Conservation (phyloP, 495 filamentous ascomycete genomes). For the Penicillium odoratum region DNA sequence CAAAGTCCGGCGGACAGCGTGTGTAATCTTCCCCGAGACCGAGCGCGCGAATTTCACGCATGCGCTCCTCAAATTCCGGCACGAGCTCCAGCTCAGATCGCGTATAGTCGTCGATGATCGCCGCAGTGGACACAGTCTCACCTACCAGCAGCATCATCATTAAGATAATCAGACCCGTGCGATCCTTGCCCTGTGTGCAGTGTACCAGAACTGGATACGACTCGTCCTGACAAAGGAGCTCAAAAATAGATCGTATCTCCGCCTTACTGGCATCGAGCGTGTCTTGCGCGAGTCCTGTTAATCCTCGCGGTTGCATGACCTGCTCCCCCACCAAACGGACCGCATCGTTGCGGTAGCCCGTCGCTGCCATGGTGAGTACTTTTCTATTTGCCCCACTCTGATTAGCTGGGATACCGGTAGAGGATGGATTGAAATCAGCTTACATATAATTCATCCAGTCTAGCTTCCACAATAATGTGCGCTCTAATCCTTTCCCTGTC, state of each 20-base stretch:
- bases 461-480: constrained; percentile 65
- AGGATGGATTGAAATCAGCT: neutral
- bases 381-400: constrained; percentile 41
- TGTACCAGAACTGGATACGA: constrained; percentile 68
- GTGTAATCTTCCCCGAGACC: constrained; percentile 71
- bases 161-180: constrained; percentile 72
- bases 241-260: constrained; percentile 62
- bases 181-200: constrained; percentile 88
- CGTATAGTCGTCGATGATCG: constrained; percentile 67
- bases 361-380: constrained; percentile 56
- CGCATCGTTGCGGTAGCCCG: constrained; percentile 67
- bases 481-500: constrained; percentile 70
- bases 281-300: constrained; percentile 64
- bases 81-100: constrained; percentile 60
- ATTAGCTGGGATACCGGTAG: neutral
- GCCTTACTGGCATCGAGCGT: constrained; percentile 60
- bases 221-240: constrained; percentile 42
- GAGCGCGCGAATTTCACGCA: constrained; percentile 66
- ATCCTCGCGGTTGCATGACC: constrained; percentile 67
- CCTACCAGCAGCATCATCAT: constrained; percentile 60
- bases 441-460: constrained; percentile 65
- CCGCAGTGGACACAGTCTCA: constrained; percentile 52
- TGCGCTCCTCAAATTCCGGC: constrained; percentile 58
- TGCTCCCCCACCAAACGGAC: constrained; percentile 64
- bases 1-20: constrained; percentile 57